Base-by-base conservation (phyloP, 108 stramenopile genomes). In the Parietichytrium sp. region DNA sequence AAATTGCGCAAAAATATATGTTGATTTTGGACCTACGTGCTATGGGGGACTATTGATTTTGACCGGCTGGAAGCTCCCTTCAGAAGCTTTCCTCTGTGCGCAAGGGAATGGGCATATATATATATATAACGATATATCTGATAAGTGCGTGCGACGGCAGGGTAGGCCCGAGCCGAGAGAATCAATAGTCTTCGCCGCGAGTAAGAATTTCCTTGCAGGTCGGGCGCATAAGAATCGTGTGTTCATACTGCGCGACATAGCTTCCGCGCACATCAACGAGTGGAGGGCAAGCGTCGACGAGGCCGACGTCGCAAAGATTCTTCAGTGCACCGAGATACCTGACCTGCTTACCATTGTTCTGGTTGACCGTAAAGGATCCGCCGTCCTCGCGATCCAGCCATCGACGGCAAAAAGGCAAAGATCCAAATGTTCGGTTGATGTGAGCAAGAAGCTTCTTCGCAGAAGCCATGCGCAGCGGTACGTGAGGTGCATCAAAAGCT, bases 191-290 rank as follows among this genome's bases (percentile, higher is more conserved):
- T 85, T 97, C 96, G 4, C 98, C 98, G n/a, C 96, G 89, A 61
- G 93, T 93, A 45, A 98, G 86, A 49, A 99, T 90, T 88, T 99
- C 98, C 90, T 97, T 98, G 84, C 96, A 96, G 10, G 95, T 97
- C 13, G 96, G 96, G 54, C 96, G 84, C 84, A 96, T 85, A 13
- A 99, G 85, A 54, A 99, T 86, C 7, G 98, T 99, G 86, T 99
- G 98, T 85, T 99, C 98, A 84, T 98, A 99, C 88, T 99, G 98
- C 13, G 98, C 98, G 6, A 96, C 96, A 85, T 97, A 99, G 48
- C 90, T 90, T 0, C 97, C 97, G 85, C 93, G 93, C 3, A 94
- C 90, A 85, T 99, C 98, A 82, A 92, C 92, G 4, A 99, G 89
- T 4, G 98, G 98, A 10, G 98, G 97, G 83, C 95, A 97, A 2